These are phyloP conservation scores for Amaranthus hypochondriacus DNA, from an alignment of 148 eudicot genomes.

Conservation along the genomic window DNA sequence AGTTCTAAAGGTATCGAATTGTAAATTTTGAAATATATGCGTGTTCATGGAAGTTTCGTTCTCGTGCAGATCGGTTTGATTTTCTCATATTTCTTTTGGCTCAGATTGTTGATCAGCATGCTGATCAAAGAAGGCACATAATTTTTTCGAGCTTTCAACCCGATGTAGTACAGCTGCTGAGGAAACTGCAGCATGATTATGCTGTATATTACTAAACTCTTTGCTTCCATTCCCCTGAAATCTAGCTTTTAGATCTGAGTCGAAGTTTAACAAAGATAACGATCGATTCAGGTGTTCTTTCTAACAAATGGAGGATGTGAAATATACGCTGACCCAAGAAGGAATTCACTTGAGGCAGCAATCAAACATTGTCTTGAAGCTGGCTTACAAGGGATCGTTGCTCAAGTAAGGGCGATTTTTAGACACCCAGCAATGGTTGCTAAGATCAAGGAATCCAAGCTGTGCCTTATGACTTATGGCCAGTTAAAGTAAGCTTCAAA, in stretches of 20 bases:
- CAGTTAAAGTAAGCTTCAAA: slow-evolving; percentile 32
- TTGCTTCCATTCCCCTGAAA: not conserved
- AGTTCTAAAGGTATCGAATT: slow-evolving; percentile 24
- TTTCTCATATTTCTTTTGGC: not conserved
- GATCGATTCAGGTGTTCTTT: slow-evolving; percentile 33
- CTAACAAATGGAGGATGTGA: slow-evolving; percentile 50
- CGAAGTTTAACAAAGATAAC: not conserved
- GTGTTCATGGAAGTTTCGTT: not conserved
- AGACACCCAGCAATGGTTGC: slow-evolving; percentile 36
- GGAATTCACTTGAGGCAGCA: slow-evolving; percentile 46
- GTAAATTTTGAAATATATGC: not conserved
- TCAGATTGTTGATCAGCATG: slow-evolving; percentile 28
- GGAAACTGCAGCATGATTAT: slow-evolving; percentile 35
- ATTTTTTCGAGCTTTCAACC: slow-evolving; percentile 58
- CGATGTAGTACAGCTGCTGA: slow-evolving; percentile 36
- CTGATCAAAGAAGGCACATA: slow-evolving; percentile 28
- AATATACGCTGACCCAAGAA: slow-evolving; percentile 33
- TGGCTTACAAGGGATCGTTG: slow-evolving; percentile 45
- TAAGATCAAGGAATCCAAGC: slow-evolving; percentile 35
- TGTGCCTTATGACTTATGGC: slow-evolving; percentile 37
- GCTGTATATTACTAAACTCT: slow-evolving; percentile 29
- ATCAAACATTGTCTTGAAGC: slow-evolving; percentile 33
- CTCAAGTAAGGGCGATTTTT: slow-evolving; percentile 37
- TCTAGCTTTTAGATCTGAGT: not conserved
- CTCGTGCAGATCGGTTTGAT: not conserved